Base-by-base conservation (phyloP, 371 early-diverging fungal genomes). In the Mortierella polycephala region DNA sequence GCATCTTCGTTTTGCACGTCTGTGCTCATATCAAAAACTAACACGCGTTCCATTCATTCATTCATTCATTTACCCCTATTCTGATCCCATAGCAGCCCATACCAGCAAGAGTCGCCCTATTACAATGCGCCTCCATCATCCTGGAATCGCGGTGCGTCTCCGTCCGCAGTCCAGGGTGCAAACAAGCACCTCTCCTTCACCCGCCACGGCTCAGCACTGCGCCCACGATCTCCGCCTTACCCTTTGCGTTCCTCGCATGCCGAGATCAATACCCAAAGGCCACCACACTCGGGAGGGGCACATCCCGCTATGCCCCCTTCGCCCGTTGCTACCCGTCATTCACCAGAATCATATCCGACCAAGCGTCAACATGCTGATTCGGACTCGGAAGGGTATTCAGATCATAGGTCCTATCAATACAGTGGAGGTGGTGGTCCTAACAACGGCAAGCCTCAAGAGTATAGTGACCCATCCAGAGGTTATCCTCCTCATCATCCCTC, bases 321-420 rank as follows among this genome's bases (percentile, higher is more conserved):
- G 30, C 62, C 67, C 9, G 18, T 57, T 20, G 69, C 54, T 9
- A 47, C 47, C n/a, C 14, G 56, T 53, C 60, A 60, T 21, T 67
- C 68, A 12, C 64, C 64, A 7, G 74, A 68, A 40, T 47, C 58
- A 21, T 57, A 61, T 40, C 72, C 65, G 39, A 23, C 55, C 41
- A 71, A 71, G 56, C 72, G 72, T 6, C 66, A 65, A 20, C 64
- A 67, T n/a, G 12, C 50, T 45, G 62, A 66, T 18, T 67, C 75
- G 16, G 62, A 62, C 51, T 64, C 69, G 1, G 66, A 69, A 13
- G 66, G 62, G 13, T 51, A 57, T 20, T 71, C 72, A 9, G 72
- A 71, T 37, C 52, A 74, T 14, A 52, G 51, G 37, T 45, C 51
- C 8, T 42, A 69, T 53, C 62, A 58, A 4, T 42, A 60, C 20